Evolutionary conservation across 108 stramenopile genomes (phyloP).

Genomic region (Nannochloropsis gaditana): DNA sequence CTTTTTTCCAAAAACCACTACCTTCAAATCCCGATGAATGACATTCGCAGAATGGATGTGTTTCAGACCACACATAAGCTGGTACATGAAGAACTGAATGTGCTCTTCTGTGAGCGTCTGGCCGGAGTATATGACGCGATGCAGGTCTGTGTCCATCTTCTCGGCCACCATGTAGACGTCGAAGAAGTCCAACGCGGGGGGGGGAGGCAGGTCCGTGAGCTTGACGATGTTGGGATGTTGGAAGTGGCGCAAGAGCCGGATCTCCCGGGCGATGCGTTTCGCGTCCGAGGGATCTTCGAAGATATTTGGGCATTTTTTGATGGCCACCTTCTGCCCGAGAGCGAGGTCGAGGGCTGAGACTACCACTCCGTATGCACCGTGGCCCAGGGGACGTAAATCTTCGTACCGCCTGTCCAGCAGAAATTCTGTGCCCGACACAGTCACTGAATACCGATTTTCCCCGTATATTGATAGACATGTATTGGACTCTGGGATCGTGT

Average conservation of each 20-base stretch:
- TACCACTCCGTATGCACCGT: slow-evolving; percentile 55
- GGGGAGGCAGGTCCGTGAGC: slow-evolving; percentile 26
- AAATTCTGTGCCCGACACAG: not conserved
- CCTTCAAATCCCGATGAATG: slow-evolving; percentile 49
- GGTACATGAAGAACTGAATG: slow-evolving; percentile 90
- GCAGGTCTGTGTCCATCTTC: slow-evolving; percentile 56
- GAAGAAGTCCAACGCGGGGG: slow-evolving; percentile 18
- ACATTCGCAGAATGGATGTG: slow-evolving; percentile 31
- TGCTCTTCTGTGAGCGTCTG: slow-evolving; percentile 85
- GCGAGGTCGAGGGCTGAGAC: slow-evolving; percentile 40
- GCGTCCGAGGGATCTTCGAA: slow-evolving; percentile 38
- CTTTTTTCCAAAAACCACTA: not conserved
- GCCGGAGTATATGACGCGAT: slow-evolving; percentile 60
- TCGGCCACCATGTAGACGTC: slow-evolving; percentile 49
- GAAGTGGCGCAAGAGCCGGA: slow-evolving; percentile 33
- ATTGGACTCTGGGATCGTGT: not conserved
- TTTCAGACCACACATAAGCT: slow-evolving; percentile 68
- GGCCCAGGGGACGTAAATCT: slow-evolving; percentile 44
- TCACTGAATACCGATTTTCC: not conserved
- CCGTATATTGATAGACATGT: not conserved
- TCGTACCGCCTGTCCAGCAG: slow-evolving; percentile 42
- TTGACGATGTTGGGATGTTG: slow-evolving; percentile 43
- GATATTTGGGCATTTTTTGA: slow-evolving; percentile 34
- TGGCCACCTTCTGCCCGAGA: slow-evolving; percentile 38
- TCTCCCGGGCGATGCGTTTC: slow-evolving; percentile 50